These are phyloP conservation scores for Theobroma cacao DNA, from an alignment of 345 rosid species.

Conservation along the genomic window DNA sequence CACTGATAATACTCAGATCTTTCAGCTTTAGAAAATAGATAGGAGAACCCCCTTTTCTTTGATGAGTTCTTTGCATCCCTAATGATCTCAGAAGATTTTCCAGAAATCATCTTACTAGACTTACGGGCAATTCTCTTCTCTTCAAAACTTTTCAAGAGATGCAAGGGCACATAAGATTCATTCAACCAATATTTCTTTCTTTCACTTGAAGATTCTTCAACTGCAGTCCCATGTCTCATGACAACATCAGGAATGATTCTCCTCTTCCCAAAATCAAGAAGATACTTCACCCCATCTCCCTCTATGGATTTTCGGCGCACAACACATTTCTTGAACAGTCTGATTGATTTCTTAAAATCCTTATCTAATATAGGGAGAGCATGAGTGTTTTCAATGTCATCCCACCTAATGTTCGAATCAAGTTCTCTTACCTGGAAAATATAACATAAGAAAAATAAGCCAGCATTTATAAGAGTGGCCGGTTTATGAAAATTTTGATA, in stretches of 20 bases:
- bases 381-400: conserved; percentile 74
- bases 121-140: conserved; percentile 79
- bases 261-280: conserved; percentile 98
- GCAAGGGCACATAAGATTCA: conserved; percentile 78
- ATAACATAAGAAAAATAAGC: not conserved
- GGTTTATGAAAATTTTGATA: not conserved
- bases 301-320: conserved; percentile 72
- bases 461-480: not conserved
- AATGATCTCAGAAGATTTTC: conserved; percentile 35
- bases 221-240: conserved; percentile 53
- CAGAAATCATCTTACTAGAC: conserved; percentile 41
- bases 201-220: conserved; percentile 86
- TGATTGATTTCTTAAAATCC: conserved; percentile 66
- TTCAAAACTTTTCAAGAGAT: conserved; percentile 90
- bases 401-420: conserved; percentile 80
- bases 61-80: conserved; percentile 33
- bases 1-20: conserved; percentile 61
- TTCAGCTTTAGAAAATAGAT: conserved; percentile 81
- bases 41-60: conserved; percentile 60
- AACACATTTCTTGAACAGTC: conserved; percentile 84
- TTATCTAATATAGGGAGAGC: conserved; percentile 55
- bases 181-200: conserved; percentile 89
- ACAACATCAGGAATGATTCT: conserved; percentile 80
- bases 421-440: conserved; percentile 84
- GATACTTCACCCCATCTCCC: conserved; percentile 63